A percentile compares a stretch with the other conserved stretches of the same genome.
phyloP scores from a whole-genome alignment of 1,284 basidiomycete genomes.

The Gymnopus androsaceus region DNA sequence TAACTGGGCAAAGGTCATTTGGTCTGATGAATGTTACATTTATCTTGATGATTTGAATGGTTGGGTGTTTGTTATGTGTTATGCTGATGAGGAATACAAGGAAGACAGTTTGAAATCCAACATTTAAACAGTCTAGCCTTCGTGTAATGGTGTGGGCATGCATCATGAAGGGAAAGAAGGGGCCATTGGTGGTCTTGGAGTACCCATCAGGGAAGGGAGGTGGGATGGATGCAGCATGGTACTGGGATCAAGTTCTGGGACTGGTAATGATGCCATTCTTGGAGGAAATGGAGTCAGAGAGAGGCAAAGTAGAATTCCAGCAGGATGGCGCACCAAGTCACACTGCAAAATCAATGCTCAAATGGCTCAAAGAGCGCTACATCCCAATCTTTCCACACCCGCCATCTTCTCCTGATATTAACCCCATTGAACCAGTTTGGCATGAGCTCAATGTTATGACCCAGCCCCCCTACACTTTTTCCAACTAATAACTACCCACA shows the following conservation, averaged over 20 bases:
- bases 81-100: constrained; percentile 14
- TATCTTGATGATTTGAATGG: constrained; percentile 19
- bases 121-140: constrained; percentile 18
- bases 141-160: constrained; percentile 19
- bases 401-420: constrained; percentile 22
- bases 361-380: constrained; percentile 22
- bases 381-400: constrained; percentile 22
- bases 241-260: constrained; percentile 22
- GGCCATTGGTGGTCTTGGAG: constrained; percentile 20
- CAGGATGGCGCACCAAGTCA: constrained; percentile 28
- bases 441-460: constrained; percentile 25
- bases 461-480: constrained; percentile 14
- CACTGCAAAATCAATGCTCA: constrained; percentile 19
- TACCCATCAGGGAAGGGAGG: constrained; percentile 21
- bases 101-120: constrained; percentile 19
- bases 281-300: constrained; percentile 14
- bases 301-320: constrained; percentile 21
- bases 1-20: constrained; percentile 17
- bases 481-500: constrained; percentile 20
- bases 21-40: constrained; percentile 26
- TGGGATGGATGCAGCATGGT: constrained; percentile 19
- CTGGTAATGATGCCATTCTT: constrained; percentile 20
- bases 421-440: constrained; percentile 28
- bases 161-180: constrained; percentile 19
- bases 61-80: constrained; percentile 19